These are phyloP conservation scores for Dacryopinax spathularia DNA, from an alignment of 768 basidiomycete species.

Conservation along the genomic window DNA sequence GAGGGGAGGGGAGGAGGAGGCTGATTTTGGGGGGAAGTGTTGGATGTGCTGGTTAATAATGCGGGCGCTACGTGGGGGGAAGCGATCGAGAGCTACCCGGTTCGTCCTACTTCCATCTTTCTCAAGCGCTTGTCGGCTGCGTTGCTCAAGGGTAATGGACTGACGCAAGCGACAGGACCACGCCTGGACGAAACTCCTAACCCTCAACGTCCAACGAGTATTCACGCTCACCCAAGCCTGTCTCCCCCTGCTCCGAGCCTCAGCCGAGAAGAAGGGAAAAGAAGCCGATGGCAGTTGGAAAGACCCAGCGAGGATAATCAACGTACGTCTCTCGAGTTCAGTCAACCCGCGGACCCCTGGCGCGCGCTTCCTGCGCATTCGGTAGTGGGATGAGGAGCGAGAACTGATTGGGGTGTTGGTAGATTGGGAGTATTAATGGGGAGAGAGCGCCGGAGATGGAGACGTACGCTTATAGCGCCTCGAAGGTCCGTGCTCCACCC, in stretches of 20 bases:
- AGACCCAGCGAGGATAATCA: constrained; percentile 47
- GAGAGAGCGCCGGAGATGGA: constrained; percentile 39
- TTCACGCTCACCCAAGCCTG: constrained; percentile 51
- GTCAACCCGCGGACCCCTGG: too few relatives aligned
- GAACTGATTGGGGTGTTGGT: too few relatives aligned
- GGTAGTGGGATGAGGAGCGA: too few relatives aligned
- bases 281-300: constrained; percentile 22
- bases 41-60: constrained; percentile 52
- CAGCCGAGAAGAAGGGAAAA: constrained; percentile 29
- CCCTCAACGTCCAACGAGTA: constrained; percentile 46
- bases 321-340: constrained; percentile 35
- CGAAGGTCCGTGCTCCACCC: constrained; percentile 27
- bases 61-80: constrained; percentile 46
- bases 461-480: constrained; percentile 51
- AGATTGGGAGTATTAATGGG: constrained; percentile 55
- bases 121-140: constrained; percentile 10
- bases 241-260: constrained; percentile 41
- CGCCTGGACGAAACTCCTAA: constrained; percentile 48
- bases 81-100: constrained; percentile 34
- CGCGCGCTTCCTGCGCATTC: too few relatives aligned
- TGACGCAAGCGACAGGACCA: constrained; percentile 39
- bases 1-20: background rate
- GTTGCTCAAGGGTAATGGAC: too few relatives aligned
- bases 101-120: constrained; percentile 17
- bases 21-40: constrained; percentile 12